phyloP scores from a whole-genome alignment of 1,284 basidiomycete species.

The Cryptococcus sp. region DNA sequence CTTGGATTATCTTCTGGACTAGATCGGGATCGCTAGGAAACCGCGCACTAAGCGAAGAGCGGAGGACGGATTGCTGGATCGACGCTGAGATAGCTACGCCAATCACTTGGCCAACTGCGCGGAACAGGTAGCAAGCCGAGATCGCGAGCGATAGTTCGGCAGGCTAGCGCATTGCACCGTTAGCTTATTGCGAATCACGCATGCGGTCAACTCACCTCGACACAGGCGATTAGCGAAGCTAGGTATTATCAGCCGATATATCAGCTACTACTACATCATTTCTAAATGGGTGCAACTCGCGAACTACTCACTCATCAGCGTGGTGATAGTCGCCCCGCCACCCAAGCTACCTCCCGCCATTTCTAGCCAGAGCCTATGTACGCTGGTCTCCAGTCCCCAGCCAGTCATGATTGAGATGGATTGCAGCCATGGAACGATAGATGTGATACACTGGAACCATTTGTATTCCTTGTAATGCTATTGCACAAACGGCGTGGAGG shows the following conservation, averaged over 20 bases:
- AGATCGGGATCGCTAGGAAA: constrained; percentile 15
- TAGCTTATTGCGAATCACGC: neutral
- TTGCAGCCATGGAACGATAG: constrained; percentile 31
- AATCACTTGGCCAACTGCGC: constrained; percentile 39
- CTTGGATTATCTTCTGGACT: constrained; percentile 30
- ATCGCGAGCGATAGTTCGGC: constrained; percentile 34
- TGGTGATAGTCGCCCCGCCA: constrained; percentile 28
- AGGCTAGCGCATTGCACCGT: constrained; percentile 4
- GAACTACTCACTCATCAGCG: constrained; percentile 16
- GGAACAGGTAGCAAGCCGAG: constrained; percentile 40
- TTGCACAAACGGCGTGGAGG: neutral
- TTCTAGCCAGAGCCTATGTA: constrained; percentile 30
- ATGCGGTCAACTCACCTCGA: constrained; percentile 20
- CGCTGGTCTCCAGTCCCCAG: constrained; percentile 28
- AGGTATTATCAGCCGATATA: neutral
- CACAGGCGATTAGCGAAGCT: constrained; percentile 30
- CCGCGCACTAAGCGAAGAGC: constrained; percentile 17
- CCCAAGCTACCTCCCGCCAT: constrained; percentile 32
- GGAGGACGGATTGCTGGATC: constrained; percentile 37
- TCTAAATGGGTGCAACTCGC: neutral
- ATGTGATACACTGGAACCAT: constrained; percentile 27
- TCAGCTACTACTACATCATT: neutral
- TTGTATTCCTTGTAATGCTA: constrained; percentile 38
- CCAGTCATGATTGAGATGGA: constrained; percentile 26
- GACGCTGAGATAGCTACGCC: constrained; percentile 37